Percentiles rank a stretch among this genome's conserved stretches.
Conservation (phyloP, 1,284 basidiomycete genomes). For the Cryptococcus deneoformans region DNA sequence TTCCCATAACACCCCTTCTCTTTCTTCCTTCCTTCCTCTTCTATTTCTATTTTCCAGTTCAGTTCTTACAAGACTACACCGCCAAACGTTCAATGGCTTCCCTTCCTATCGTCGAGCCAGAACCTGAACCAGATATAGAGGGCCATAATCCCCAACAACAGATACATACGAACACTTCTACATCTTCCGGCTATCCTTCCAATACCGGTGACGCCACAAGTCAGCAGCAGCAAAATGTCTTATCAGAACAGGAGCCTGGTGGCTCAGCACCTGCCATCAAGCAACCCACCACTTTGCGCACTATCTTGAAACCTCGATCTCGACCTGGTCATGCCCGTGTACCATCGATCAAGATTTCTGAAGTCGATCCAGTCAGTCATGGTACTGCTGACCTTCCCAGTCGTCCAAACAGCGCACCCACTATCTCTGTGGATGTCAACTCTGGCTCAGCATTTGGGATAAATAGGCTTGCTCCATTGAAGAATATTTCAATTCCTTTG, state of each 20-base stretch:
- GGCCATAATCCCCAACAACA: constrained; percentile 15
- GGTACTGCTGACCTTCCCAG: background rate
- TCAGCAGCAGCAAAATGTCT: background rate
- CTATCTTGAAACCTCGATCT: constrained; percentile 17
- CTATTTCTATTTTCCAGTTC: background rate
- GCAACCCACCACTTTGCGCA: constrained; percentile 5
- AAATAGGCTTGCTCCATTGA: constrained; percentile 10
- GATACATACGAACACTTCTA: background rate
- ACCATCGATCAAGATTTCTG: constrained; percentile 14
- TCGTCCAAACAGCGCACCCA: background rate
- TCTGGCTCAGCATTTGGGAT: constrained; percentile 3
- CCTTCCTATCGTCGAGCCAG: constrained; percentile 16
- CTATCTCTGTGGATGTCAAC: background rate
- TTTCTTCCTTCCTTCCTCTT: constrained; percentile 1
- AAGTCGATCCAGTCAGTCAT: background rate
- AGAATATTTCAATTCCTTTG: constrained; percentile 14
- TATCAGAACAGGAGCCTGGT: background rate
- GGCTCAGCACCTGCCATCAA: background rate
- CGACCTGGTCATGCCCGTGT: constrained; percentile 11
- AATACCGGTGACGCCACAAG: background rate
- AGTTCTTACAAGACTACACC: background rate
- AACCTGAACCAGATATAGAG: constrained; percentile 32
- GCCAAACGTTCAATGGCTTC: constrained; percentile 21
- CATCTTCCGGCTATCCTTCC: background rate
- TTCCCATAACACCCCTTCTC: background rate